Conservation (phyloP, 306 rosid genomes). For the barrel medic (Medicago truncatula) region DNA sequence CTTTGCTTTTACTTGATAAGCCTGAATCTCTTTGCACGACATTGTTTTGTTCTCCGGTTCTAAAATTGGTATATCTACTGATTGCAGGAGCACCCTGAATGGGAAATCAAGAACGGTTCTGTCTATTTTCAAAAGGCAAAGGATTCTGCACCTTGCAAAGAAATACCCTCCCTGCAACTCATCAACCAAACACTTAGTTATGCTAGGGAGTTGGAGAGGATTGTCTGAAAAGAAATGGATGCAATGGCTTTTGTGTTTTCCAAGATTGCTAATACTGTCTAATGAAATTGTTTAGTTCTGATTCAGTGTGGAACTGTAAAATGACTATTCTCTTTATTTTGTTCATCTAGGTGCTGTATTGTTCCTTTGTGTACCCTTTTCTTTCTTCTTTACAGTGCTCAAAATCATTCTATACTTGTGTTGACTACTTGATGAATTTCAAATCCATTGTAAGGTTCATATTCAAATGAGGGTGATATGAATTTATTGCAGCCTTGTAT, state of each 20-base stretch:
- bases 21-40: background rate
- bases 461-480: background rate
- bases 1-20: background rate
- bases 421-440: constrained; percentile 12
- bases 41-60: constrained; percentile 4
- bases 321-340: background rate
- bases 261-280: constrained; percentile 29
- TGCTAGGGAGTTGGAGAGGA: constrained; percentile 99
- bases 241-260: constrained; percentile 36
- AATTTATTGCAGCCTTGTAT: background rate
- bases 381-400: background rate
- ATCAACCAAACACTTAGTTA: constrained; percentile 98
- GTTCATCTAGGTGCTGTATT: constrained; percentile 3
- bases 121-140: constrained; percentile 86
- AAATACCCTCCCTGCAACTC: constrained; percentile 93
- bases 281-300: constrained; percentile 31
- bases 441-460: background rate
- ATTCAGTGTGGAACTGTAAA: constrained; percentile 18
- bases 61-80: constrained; percentile 11
- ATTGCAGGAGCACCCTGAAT: constrained; percentile 89
- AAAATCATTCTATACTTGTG: background rate
- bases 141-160: constrained; percentile 96
- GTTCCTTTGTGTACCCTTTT: background rate
- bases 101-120: constrained; percentile 74
- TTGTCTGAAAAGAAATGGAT: constrained; percentile 60